Evolutionary conservation across 108 stramenopile genomes (phyloP).

Genomic region (Pseudonitzschia multiseries): DNA sequence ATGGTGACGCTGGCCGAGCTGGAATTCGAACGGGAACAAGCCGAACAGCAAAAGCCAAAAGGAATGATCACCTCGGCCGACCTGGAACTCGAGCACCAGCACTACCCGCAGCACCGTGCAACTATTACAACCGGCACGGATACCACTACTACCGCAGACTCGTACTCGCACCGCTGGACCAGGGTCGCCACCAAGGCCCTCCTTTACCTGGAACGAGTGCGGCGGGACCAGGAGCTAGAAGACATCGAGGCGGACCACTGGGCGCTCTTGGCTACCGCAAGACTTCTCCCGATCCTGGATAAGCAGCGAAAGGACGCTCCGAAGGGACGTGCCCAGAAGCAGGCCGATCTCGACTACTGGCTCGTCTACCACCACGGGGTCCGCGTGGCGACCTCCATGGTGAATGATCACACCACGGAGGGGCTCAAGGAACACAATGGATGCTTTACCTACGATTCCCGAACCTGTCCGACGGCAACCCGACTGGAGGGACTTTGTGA

Average conservation of each 20-base stretch:
- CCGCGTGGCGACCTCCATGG: conserved; percentile 23
- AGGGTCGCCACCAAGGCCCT: conserved; percentile 23
- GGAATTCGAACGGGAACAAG: conserved; percentile 18
- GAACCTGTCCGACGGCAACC: conserved; percentile 40
- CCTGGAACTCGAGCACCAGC: conserved; percentile 6
- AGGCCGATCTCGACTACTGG: conserved; percentile 26
- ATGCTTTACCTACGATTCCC: conserved; percentile 27
- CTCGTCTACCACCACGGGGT: conserved; percentile 35
- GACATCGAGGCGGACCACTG: conserved; percentile 42
- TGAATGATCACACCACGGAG: background rate
- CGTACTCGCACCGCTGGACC: conserved; percentile 21
- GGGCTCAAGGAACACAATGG: conserved; percentile 22
- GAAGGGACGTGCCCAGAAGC: background rate
- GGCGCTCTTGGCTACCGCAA: conserved; percentile 31
- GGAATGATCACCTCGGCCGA: conserved; percentile 3
- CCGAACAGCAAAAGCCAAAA: too few relatives aligned
- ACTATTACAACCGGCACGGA: too few relatives aligned
- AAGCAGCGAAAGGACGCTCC: background rate
- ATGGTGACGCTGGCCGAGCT: conserved; percentile 23
- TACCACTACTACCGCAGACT: too few relatives aligned
- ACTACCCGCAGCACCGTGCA: background rate
- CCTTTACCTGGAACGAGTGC: conserved; percentile 26
- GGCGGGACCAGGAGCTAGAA: conserved; percentile 13
- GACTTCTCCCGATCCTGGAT: conserved; percentile 24
- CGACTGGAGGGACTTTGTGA: conserved; percentile 32